Evolutionary conservation across 1,284 basidiomycete species (phyloP).

Genomic region (Malassezia japonica): DNA sequence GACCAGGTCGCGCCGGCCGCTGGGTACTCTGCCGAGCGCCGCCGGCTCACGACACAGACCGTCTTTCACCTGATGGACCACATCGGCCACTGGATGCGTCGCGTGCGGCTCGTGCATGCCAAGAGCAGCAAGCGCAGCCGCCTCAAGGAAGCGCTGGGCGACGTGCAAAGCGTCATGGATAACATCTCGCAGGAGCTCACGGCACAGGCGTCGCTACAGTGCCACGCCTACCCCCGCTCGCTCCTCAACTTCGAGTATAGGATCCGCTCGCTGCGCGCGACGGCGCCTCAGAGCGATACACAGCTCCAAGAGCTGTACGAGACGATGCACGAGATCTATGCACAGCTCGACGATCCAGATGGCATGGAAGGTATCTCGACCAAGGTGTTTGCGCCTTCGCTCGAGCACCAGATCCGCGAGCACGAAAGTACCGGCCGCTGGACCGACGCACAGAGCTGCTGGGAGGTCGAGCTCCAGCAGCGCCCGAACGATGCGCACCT

Average conservation of each 20-base stretch:
- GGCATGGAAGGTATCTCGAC: constrained; percentile 98
- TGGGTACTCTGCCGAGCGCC: constrained; percentile 29
- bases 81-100: constrained; percentile 74
- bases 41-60: constrained; percentile 57
- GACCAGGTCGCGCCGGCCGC: constrained; percentile 61
- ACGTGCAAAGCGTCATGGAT: constrained; percentile 67
- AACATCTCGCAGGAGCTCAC: constrained; percentile 79
- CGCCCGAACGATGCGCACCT: constrained; percentile 77
- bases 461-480: constrained; percentile 92
- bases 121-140: constrained; percentile 17
- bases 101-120: constrained; percentile 45
- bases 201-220: constrained; percentile 85
- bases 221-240: constrained; percentile 85
- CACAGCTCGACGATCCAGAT: constrained; percentile 91
- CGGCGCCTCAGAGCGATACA: constrained; percentile 25
- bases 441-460: constrained; percentile 98
- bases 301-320: constrained; percentile 67
- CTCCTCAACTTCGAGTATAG: constrained; percentile 83
- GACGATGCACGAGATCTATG: constrained; percentile 87
- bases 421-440: constrained; percentile 95
- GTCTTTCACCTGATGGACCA: constrained; percentile 93
- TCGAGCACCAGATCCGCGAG: constrained; percentile 94
- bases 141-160: constrained; percentile 26
- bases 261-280: constrained; percentile 13
- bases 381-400: constrained; percentile 72